phyloP scores from a whole-genome alignment of 1,284 basidiomycete genomes.

The Ceratobasidium papillatum region DNA sequence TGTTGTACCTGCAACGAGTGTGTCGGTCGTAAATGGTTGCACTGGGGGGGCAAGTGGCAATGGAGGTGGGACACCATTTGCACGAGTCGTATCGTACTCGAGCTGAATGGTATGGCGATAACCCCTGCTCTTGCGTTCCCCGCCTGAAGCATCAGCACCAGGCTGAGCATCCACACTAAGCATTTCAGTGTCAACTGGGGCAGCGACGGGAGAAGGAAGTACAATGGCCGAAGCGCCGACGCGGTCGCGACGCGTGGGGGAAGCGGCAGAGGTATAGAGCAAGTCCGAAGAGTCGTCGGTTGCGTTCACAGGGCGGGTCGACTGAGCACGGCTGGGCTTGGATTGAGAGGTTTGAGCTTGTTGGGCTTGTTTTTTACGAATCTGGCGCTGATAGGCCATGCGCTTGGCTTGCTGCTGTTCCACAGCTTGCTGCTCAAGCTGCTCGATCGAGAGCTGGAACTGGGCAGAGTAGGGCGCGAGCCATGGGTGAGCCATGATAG shows the following conservation, averaged over 20 bases:
- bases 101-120: conserved; percentile 91
- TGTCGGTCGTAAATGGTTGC: conserved; percentile 18
- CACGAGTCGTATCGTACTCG: conserved; percentile 69
- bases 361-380: conserved; percentile 65
- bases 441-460: conserved; percentile 77
- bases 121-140: conserved; percentile 55
- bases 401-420: conserved; percentile 87
- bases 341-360: conserved; percentile 55
- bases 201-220: conserved; percentile 46
- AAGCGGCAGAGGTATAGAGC: conserved; percentile 23
- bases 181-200: conserved; percentile 42
- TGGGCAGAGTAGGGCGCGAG: conserved; percentile 69
- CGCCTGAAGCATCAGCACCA: not conserved
- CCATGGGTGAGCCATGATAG: conserved; percentile 88
- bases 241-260: conserved; percentile 28
- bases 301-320: conserved; percentile 8
- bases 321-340: conserved; percentile 7
- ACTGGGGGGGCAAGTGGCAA: conserved; percentile 24
- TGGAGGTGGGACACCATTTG: not conserved
- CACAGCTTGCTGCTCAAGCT: conserved; percentile 81
- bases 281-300: conserved; percentile 20
- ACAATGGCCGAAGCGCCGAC: conserved; percentile 37
- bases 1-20: not conserved
- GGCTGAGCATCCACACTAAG: conserved; percentile 20
- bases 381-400: conserved; percentile 73